Percentiles rank a stretch among this genome's conserved stretches.
These are phyloP conservation scores for Solanum verrucosum DNA, from an alignment of 257 asterid genomes.

Conservation along the genomic window DNA sequence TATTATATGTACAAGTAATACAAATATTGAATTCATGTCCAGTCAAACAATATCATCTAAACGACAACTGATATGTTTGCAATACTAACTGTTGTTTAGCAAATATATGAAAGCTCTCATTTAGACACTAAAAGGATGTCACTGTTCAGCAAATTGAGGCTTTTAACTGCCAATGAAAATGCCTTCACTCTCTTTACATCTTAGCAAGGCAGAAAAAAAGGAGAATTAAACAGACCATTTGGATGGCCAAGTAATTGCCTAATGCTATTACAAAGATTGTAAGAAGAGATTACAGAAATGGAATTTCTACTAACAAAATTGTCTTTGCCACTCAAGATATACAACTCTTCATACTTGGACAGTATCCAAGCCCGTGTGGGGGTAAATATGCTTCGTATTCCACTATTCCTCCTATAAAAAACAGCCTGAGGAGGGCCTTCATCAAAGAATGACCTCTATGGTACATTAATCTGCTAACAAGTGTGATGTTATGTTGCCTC, in stretches of 20 bases:
- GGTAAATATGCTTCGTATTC: neutral
- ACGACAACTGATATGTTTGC: neutral
- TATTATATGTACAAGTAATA: neutral
- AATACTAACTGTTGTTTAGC: neutral
- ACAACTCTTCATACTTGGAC: neutral
- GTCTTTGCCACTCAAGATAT: neutral
- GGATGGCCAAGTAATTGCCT: neutral
- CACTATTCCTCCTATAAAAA: neutral
- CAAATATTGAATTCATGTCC: neutral
- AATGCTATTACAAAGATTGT: neutral
- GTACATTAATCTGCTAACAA: neutral
- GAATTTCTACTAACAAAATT: neutral
- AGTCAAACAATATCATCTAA: neutral
- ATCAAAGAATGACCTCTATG: neutral
- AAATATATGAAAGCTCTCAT: neutral
- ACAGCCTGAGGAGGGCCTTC: neutral
- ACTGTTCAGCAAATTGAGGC: neutral
- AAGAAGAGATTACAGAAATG: neutral
- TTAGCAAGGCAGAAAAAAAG: neutral
- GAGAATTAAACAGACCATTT: neutral
- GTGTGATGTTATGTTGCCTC: constrained; percentile 17
- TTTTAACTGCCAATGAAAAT: neutral
- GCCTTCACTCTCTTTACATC: neutral
- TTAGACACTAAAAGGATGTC: neutral
- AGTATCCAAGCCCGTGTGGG: neutral